Base-by-base conservation (phyloP, 2,329 filamentous ascomycete genomes). In the Periconia macrospinosa region DNA sequence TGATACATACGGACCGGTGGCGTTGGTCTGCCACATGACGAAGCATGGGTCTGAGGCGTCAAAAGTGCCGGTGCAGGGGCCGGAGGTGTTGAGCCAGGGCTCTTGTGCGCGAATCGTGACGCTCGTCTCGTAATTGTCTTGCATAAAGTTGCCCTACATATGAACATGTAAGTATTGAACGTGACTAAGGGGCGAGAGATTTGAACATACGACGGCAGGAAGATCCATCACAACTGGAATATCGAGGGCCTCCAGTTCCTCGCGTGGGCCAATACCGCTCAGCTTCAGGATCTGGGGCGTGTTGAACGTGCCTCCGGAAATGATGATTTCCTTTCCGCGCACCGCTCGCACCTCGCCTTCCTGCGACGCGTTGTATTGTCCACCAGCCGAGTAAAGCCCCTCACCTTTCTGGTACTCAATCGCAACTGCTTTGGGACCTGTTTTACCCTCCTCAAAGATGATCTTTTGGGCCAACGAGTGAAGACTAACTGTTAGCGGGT, bases 211-310 rank as follows among this genome's bases (percentile, higher is more conserved):
- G 1, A 89, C 84, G 30, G 85, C 83, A 0, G 81, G 79, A 1
- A 84, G 80, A 55, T 86, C 76, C 2, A 78, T 72, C 15, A 85
- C 58, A 0, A 81, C 71, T 1, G 75, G 62, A 56, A 87, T 86
- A 11, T 74, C 70, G 60, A 82, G 78, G 41, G 74, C 73, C 19
- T 76, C 54, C 6, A 88, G 78, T 55, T 84, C 79, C 0, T 72
- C 63, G 6, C 68, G 61, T 0, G 83, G 83, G 0, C 86, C 85
- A 30, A 88, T 78, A 13, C 86, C 86, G 49, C 77, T 82, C 0
- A 87, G 78, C 71, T 85, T 83, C 8, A 88, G 79, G 5, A 88
- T 68, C 69, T 87, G 84, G 3, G 84, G 83, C 1, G 80, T 79
- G 67, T 86, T 83, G 68, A 82, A 87, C 1, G 82, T 78, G 7